phyloP scores from a whole-genome alignment of 208 protist species.

The Acanthamoeba triangularis region DNA sequence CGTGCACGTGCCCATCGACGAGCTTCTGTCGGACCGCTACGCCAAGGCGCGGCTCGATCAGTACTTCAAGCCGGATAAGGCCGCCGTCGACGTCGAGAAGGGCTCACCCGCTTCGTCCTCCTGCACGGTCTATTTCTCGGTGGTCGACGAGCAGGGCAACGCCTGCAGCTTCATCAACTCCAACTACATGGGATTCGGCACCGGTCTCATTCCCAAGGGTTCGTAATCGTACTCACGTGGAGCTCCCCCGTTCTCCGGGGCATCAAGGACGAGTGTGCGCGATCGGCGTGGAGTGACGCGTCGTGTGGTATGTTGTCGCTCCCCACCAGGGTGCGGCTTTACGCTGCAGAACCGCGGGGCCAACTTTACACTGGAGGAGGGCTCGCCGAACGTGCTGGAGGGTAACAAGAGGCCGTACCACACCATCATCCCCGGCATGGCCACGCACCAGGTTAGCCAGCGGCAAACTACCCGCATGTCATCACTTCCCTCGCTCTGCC shows the following conservation, averaged over 20 bases:
- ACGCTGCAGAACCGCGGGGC: conserved; percentile 90
- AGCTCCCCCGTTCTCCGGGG: too few species aligned
- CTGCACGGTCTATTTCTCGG: conserved; percentile 88
- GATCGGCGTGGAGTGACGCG: too few species aligned
- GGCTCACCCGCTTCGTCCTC: conserved; percentile 78
- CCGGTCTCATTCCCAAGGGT: conserved; percentile 87
- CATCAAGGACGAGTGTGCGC: too few species aligned
- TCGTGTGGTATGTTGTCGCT: neutral
- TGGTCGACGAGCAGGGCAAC: conserved; percentile 89
- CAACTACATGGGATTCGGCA: conserved; percentile 91
- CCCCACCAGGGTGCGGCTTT: conserved; percentile 88
- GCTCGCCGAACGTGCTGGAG: conserved; percentile 86
- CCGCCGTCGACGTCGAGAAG: conserved; percentile 63
- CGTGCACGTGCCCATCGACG: conserved; percentile 73
- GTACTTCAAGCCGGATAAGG: conserved; percentile 42
- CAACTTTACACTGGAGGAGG: conserved; percentile 86
- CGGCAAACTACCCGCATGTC: neutral
- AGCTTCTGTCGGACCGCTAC: conserved; percentile 85
- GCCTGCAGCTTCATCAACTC: conserved; percentile 91
- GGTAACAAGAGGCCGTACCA: conserved; percentile 91
- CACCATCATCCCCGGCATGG: conserved; percentile 93
- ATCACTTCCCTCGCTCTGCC: neutral
- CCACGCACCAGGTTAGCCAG: conserved; percentile 37
- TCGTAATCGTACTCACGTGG: neutral
- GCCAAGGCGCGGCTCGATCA: conserved; percentile 70